A percentile compares a stretch with the other conserved stretches of the same genome.
Conservation (phyloP, 768 basidiomycete species). For the Lactarius tabidus region DNA sequence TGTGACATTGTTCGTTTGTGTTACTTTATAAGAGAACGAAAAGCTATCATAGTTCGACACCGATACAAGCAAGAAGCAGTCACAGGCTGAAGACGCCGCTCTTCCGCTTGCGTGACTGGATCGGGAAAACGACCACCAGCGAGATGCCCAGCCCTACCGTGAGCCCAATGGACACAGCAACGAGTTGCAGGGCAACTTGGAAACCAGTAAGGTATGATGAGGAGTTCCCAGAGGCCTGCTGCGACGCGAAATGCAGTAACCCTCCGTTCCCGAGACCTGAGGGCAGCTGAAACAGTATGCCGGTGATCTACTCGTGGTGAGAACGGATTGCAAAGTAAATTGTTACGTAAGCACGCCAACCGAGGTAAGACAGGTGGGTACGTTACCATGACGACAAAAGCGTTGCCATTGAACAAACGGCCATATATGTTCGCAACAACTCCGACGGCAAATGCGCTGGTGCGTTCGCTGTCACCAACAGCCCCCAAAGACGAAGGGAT, state of each 20-base stretch:
- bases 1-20: neutral
- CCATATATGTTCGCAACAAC: conserved; percentile 75
- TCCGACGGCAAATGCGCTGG: conserved; percentile 74
- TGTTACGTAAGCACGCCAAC: neutral
- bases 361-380: conserved; percentile 2
- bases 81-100: conserved; percentile 62
- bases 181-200: conserved; percentile 68
- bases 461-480: neutral
- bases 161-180: conserved; percentile 73
- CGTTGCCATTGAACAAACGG: conserved; percentile 65
- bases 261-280: conserved; percentile 79
- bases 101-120: conserved; percentile 53
- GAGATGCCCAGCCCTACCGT: conserved; percentile 76
- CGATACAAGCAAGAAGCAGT: neutral
- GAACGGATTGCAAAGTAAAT: neutral
- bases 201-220: conserved; percentile 64
- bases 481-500: conserved; percentile 5
- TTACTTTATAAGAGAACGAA: neutral
- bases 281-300: conserved; percentile 81
- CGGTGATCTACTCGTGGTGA: conserved; percentile 48
- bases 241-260: conserved; percentile 63
- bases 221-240: conserved; percentile 48
- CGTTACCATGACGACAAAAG: conserved; percentile 77
- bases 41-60: neutral
- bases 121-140: conserved; percentile 60